phyloP scores from a whole-genome alignment of 495 filamentous ascomycete species.

The Apodospora peruviana region DNA sequence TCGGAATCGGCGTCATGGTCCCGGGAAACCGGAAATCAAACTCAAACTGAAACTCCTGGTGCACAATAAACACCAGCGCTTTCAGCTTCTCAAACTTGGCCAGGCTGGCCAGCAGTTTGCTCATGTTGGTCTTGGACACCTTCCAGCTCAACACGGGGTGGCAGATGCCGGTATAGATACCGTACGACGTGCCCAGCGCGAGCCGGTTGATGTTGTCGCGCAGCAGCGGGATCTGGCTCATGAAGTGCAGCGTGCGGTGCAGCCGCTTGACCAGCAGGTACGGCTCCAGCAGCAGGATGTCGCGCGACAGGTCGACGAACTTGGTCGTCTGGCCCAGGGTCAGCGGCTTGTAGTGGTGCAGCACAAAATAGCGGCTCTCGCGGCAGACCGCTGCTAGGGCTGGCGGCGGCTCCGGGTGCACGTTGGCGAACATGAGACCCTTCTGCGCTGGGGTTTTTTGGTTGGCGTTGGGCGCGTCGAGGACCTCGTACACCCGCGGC shows the following conservation, averaged over 20 bases:
- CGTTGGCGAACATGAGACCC: conserved; percentile 44
- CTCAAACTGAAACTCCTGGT: conserved; percentile 44
- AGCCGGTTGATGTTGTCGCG: conserved; percentile 37
- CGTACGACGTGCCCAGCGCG: conserved; percentile 44
- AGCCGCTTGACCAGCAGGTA: conserved; percentile 45
- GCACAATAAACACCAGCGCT: conserved; percentile 40
- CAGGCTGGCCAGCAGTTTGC: conserved; percentile 35
- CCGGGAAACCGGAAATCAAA: conserved; percentile 32
- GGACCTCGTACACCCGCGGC: conserved; percentile 41
- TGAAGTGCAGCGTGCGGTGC: conserved; percentile 40
- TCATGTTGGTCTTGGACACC: conserved; percentile 44
- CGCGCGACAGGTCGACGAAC: conserved; percentile 39
- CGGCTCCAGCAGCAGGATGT: conserved; percentile 45
- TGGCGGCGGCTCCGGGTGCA: conserved; percentile 42
- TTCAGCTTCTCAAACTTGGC: conserved; percentile 38
- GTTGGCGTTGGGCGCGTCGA: conserved; percentile 39
- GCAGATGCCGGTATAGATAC: conserved; percentile 39
- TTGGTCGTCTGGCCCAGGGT: conserved; percentile 42
- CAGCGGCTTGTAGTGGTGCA: conserved; percentile 43
- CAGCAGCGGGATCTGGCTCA: conserved; percentile 42
- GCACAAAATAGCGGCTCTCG: conserved; percentile 42
- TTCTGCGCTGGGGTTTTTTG: conserved; percentile 33
- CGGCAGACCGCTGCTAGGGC: conserved; percentile 40
- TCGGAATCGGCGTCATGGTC: conserved; percentile 20
- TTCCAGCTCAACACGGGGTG: conserved; percentile 42